Base-by-base conservation (phyloP, 257 asterid species). In the Petunia secreta region DNA sequence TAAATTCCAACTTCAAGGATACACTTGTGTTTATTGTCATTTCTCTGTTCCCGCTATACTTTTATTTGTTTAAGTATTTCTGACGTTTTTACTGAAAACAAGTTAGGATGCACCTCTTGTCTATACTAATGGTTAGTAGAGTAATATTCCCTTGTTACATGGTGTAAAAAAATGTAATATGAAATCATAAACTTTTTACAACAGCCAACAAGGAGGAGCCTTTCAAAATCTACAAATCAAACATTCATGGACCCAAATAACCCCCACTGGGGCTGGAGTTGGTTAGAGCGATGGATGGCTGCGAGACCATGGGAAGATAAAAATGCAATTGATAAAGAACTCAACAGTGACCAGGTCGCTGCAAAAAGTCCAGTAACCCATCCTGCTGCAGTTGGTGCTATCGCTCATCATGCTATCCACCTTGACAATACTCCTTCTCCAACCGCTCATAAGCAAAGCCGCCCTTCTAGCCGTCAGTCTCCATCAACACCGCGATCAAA, bases 191-290 rank as follows among this genome's bases (percentile, higher is more conserved):
- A 50, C 63, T 73, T 50, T 25, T 36, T 13, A 73, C 78, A 50
- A 73, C 63, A 73, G 78, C 11, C 62, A 73, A 84, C 91, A 75
- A 88, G 96, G 86, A 92, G 85, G 91, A 87, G 84, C 81, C 62
- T 91, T 14, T 78, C 91, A 5, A 91, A 77, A 60, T 58, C 91
- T 0, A 74, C 89, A 68, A 89, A 83, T 84, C 93, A 88, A 46
- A 87, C 98, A 62, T 90, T 90, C 81, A 86, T 90, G 92, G 93
- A 94, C 75, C 87, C 91, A 37, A 85, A 82, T 55, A 90, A 91
- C 84, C 97, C 97, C 40, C 86, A 86, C 13, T 89, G 97, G 97
- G 98, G 97, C 6, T 94, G 98, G 98, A 92, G 91, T 79, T 94
- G 97, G 98, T 77, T 92, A 71, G 97, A 92, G 82, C 84, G 91